Evolutionary conservation across 345 rosid genomes (phyloP), one percentile per base, ranked within the genome.

Genomic region (Aegle marmelos): DNA sequence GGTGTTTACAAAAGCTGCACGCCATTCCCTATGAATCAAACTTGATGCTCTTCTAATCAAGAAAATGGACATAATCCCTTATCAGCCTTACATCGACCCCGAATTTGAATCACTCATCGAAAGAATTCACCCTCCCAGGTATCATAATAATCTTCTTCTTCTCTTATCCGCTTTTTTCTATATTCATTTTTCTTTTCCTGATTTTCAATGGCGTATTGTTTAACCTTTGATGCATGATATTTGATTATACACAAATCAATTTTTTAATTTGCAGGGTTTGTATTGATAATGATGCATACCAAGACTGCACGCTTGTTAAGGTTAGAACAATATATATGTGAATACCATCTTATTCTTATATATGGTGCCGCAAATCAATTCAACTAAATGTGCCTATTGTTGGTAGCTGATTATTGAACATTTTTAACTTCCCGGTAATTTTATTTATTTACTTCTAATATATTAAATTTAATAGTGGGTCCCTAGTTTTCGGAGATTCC

Each of bases 41-140:
- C 58, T 21, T 48, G 31, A 68, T 74, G 70, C 45, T 39, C 19
- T 25, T 60, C 79, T 59, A 39, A 48, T 6, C 28, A 24, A 25
- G 11, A 19, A 80, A 79, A 93, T 93, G 97, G 93, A 90, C 83
- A 80, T 83, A 13, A 72, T 75, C 14, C 27, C 76, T 57, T 91
- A 94, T 77, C 90, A 89, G 76, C 97, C 97, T 72, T 92, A 89
- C 76, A 50, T 88, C 76, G 96, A 93, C 82, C 97, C 98, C 8
- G 93, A 88, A 53, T 88, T 82, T 59, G 93, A 96, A 72, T 86
- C 91, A 33, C 89, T 96, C 72, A 81, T 96, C 53, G 99, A 94
- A 80, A 87, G 97, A 84, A 96, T 96, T 56, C 78, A 96, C 73
- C 97, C 98, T 78, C 92, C 97, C 21, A 89, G 94, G 98, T 90